Base-by-base conservation (phyloP, 768 basidiomycete genomes). In the Amanita subjunquillea region DNA sequence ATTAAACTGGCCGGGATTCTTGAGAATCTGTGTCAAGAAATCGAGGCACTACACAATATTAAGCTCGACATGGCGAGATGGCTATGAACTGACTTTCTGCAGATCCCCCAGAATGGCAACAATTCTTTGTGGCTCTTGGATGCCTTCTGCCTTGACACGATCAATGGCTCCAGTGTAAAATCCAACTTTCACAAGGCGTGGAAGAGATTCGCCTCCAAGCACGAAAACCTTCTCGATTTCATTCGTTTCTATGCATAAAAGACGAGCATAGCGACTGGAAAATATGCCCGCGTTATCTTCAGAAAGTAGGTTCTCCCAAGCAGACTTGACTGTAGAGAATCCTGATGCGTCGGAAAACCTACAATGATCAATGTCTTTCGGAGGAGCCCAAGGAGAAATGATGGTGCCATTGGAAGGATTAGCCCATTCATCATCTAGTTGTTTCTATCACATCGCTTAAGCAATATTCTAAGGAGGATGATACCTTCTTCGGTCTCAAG, bases 401-500 rank as follows among this genome's bases (percentile, higher is more conserved):
- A 45, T 45, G 5, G 27, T 17, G 23, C 44, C 44, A 45, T 45
- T 1, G n/a, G 22, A 23, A 45, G 44, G 44, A 15, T 45, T 45
- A 45, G 44, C 25, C 44, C 44, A 27, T 45, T 45, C 44, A 45
- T 45, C 44, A 23, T 45, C 44, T 45, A 45, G 10, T 30, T 23
- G 27, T 29, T 45, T 29, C 29, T 45, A 3, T 23, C 44, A 45
- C 3, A 15, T 27, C 27, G 7, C 29, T 30, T 12, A 12, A 45
- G 44, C 23, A 23, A 45, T 45, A 45, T 45, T 45, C 29, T 2
- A n/a, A 13, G 7, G 29, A 23, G 27, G 25, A 30, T 13, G 27
- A 45, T 45, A 45, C 44, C 44, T 45, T 45, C 44, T 45, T 45
- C 44, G 27, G 27, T 45, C 44, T 45, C 44, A 17, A 45, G 44